Percentiles rank a stretch among this genome's conserved stretches.
phyloP scores from a whole-genome alignment of 2,329 filamentous ascomycete genomes.

The Apiospora kogelbergensis region DNA sequence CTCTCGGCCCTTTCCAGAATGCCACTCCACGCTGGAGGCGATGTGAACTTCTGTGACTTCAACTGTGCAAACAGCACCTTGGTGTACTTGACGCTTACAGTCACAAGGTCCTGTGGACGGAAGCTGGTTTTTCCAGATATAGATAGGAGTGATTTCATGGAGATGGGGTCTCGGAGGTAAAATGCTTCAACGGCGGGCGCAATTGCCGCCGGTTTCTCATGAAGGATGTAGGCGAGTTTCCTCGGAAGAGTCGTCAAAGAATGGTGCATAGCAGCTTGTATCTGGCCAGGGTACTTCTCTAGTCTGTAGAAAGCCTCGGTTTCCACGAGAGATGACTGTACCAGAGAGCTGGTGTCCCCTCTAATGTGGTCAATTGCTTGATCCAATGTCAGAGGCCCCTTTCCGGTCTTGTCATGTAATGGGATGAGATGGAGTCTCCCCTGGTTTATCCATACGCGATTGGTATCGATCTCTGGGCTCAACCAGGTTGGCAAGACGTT shows the following conservation, averaged over 20 bases:
- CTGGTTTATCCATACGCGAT: slow-evolving; percentile 85
- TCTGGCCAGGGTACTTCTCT: slow-evolving; percentile 77
- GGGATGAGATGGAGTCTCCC: slow-evolving; percentile 76
- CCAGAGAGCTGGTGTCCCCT: slow-evolving; percentile 54
- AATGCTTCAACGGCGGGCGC: slow-evolving; percentile 87
- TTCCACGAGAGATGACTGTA: slow-evolving; percentile 75
- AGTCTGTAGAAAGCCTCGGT: slow-evolving; percentile 89
- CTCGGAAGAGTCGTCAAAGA: slow-evolving; percentile 74
- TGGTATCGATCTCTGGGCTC: slow-evolving; percentile 83
- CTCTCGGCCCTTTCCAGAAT: slow-evolving; percentile 32
- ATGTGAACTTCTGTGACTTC: slow-evolving; percentile 77
- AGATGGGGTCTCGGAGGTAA: slow-evolving; percentile 82
- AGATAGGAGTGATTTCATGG: slow-evolving; percentile 66
- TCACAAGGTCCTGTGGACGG: slow-evolving; percentile 75
- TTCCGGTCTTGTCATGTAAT: slow-evolving; percentile 37
- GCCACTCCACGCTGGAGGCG: slow-evolving; percentile 54
- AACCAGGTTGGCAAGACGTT: slow-evolving; percentile 86
- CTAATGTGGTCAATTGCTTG: slow-evolving; percentile 65
- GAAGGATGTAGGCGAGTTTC: slow-evolving; percentile 77
- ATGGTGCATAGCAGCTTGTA: slow-evolving; percentile 73
- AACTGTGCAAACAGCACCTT: slow-evolving; percentile 89
- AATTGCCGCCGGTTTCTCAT: slow-evolving; percentile 72
- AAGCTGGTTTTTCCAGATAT: slow-evolving; percentile 60
- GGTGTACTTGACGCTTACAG: slow-evolving; percentile 78
- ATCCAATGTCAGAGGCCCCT: slow-evolving; percentile 54